Evolutionary conservation across 768 basidiomycete genomes (phyloP), one percentile per base, ranked within the genome.

Genomic region (Boletellus emodensis): DNA sequence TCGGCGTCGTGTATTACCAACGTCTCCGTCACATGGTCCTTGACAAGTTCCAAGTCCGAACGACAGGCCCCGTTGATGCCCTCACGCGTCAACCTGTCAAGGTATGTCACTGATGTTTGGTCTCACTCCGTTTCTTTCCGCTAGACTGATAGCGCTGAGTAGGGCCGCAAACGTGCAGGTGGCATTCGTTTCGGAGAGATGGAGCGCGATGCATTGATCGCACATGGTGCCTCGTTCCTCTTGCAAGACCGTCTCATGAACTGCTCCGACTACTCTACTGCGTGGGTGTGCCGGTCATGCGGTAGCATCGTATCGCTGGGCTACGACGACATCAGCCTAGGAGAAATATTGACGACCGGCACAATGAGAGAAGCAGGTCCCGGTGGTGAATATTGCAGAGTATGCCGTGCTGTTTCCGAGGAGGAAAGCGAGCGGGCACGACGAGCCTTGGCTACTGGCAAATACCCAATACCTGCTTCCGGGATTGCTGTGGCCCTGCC

Each of bases 171-270:
- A 81, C 89, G 94, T 48, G 92, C 90, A 39, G 96, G 96, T 61
- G 96, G 96, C 62, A 99, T 99, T 64, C 94, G 96, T 48, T 98
- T 99, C 66, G 96, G 96, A 61, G 96, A 99, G 75, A 99, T 99
- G 96, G 96, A 99, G 71, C 89, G 96, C 46, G 96, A 99, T 66
- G 96, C 96, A 11, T 80, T 99, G 45, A 94, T 99, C 59, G 96
- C 96, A 3, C 96, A 99, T 69, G 96, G 96, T 40, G 96, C 96
- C 13, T 94, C 94, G 2, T 99, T 96, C 85, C 78, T 99, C 36
- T 82, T 99, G 20, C 96, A 99, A 75, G 96, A 99, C 72, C 80
- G 96, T 50, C 73, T 99, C 65, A 98, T 99, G 96, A 99, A 99
- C 72, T 99, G 96, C 66, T 98, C 95, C 24, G 96, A 99, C 71